Base-by-base conservation (phyloP, 805 yeast genomes). In the Debaryomyces castellii region DNA sequence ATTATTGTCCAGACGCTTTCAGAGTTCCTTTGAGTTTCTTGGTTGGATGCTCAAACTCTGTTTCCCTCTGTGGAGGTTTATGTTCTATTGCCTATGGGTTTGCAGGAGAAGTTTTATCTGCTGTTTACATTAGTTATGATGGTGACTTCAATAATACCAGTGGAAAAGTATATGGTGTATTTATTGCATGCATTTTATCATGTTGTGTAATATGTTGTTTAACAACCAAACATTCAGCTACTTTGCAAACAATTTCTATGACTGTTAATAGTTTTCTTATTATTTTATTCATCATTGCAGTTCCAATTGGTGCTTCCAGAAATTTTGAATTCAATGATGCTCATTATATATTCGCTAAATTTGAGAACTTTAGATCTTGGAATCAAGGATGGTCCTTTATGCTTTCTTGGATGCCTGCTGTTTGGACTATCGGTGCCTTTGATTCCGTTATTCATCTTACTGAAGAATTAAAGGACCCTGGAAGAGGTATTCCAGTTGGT, bases 341-440 rank as follows among this genome's bases (percentile, higher is more conserved):
- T 12, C 50, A 57, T 6, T 82, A 71, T 58, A 83, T 84, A 24
- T 84, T 83, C 60, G 81, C 82, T 24, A 61, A 74, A 35, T 71
- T 74, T 44, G 66, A 74, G 22, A 81, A 81, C 56, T 62, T 61
- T 41, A 68, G 82, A 28, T 75, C 71, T 28, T 84, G 87, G 83
- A 71, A 39, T 7, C 30, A 38, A 16, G 62, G 62, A 6, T 62
- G 66, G 65, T 75, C 80, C 39, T 78, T 71, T 60, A 62, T 82
- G 51, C 76, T 76, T 34, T 71, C 77, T 11, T 78, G 82, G 74
- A 75, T 82, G 80, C 83, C 89, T 0, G 82, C 83, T 1, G 77
- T 83, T 47, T 85, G 91, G 90, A 82, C 88, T 16, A 83, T 85
- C 58, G 86, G 87, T 21, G 82, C 86, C 0, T 84, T 83, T 60